These are phyloP conservation scores for Cylindricascospora bacillispora DNA, from an alignment of 1,139 yeast species.

Conservation along the genomic window DNA sequence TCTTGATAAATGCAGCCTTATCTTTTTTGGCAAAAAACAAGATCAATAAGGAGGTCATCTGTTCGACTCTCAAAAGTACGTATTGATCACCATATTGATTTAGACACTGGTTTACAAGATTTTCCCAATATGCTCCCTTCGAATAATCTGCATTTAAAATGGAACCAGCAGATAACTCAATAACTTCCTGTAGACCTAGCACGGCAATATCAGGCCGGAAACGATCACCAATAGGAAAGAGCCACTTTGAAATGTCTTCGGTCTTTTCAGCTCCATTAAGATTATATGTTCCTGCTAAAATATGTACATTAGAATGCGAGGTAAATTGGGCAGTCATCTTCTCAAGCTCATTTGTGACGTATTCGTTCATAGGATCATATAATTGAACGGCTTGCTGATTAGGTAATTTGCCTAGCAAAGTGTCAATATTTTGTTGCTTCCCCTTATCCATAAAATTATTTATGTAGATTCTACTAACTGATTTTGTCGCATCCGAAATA, in stretches of 20 bases:
- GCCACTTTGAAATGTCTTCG: constrained; percentile 61
- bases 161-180: constrained; percentile 81
- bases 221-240: constrained; percentile 56
- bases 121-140: constrained; percentile 53
- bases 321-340: constrained; percentile 46
- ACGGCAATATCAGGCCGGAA: constrained; percentile 55
- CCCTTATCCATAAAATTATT: constrained; percentile 90
- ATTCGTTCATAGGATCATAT: constrained; percentile 82
- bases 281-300: constrained; percentile 81
- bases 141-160: constrained; percentile 58
- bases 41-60: constrained; percentile 73
- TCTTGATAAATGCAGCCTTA: constrained; percentile 40
- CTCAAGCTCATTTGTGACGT: constrained; percentile 49
- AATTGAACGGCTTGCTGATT: constrained; percentile 59
- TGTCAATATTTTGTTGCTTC: constrained; percentile 78
- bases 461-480: constrained; percentile 88
- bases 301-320: constrained; percentile 41
- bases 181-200: constrained; percentile 85
- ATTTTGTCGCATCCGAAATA: constrained; percentile 86
- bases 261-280: constrained; percentile 57
- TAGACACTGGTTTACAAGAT: constrained; percentile 41
- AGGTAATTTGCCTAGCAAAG: constrained; percentile 67
- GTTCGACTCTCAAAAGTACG: constrained; percentile 64
- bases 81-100: constrained; percentile 40
- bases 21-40: constrained; percentile 53